Percentiles rank a stretch among this genome's conserved stretches.
phyloP scores from a whole-genome alignment of 257 asterid genomes.

The Ligustrum vulgare region DNA sequence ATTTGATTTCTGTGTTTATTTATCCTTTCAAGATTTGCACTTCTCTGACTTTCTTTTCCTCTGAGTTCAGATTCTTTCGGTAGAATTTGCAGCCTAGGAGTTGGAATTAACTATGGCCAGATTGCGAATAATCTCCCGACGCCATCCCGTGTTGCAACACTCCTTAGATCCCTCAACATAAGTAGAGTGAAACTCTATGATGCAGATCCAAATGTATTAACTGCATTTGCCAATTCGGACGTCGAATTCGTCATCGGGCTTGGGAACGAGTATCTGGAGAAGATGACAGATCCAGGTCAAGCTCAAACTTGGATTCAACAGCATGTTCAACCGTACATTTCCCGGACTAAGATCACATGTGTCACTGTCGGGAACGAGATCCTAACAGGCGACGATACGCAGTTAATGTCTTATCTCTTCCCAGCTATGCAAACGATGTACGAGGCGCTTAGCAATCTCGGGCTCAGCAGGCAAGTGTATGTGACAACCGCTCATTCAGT shows the following conservation, averaged over 20 bases:
- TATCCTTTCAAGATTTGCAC: background rate
- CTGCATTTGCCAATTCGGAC: slow-evolving; percentile 60
- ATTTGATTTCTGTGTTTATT: background rate
- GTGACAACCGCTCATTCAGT: slow-evolving; percentile 78
- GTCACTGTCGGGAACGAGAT: slow-evolving; percentile 82
- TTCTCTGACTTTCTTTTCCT: background rate
- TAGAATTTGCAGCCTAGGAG: slow-evolving; percentile 35
- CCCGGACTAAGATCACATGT: slow-evolving; percentile 67
- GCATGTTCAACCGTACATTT: slow-evolving; percentile 63
- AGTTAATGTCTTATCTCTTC: slow-evolving; percentile 46
- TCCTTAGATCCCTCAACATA: slow-evolving; percentile 61
- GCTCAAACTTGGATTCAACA: slow-evolving; percentile 78
- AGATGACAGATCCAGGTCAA: slow-evolving; percentile 59
- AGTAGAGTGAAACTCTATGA: slow-evolving; percentile 76
- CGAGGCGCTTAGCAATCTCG: slow-evolving; percentile 52
- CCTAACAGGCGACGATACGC: slow-evolving; percentile 53
- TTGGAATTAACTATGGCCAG: slow-evolving; percentile 93
- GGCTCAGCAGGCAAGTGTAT: slow-evolving; percentile 41
- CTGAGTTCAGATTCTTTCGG: slow-evolving; percentile 39
- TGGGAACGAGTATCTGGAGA: slow-evolving; percentile 63
- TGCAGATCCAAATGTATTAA: slow-evolving; percentile 68
- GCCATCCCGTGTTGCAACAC: slow-evolving; percentile 59
- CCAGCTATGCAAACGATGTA: slow-evolving; percentile 70
- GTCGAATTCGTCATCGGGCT: slow-evolving; percentile 73
- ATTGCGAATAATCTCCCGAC: slow-evolving; percentile 81